Evolutionary conservation across 257 asterid genomes (phyloP).

Genomic region (Solanum bulbocastanum): DNA sequence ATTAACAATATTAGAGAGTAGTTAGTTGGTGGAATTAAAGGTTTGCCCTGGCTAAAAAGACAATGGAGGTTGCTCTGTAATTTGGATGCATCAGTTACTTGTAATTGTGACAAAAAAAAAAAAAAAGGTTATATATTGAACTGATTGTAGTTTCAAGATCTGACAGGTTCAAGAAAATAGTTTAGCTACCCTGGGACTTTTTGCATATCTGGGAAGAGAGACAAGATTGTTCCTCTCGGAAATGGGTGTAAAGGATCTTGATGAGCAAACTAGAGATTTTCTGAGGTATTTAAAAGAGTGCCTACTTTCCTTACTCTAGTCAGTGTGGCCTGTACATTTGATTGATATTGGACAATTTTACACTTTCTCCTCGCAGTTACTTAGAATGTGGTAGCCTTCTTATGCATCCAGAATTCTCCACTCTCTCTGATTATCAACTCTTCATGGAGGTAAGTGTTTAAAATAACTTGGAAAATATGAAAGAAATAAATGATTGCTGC

Average conservation of each 20-base stretch:
- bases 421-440: slow-evolving; percentile 56
- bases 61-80: neutral
- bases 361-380: slow-evolving; percentile 37
- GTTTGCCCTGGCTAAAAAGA: neutral
- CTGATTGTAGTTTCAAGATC: slow-evolving; percentile 1
- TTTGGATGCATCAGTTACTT: neutral
- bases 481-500: neutral
- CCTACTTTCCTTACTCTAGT: neutral
- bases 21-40: neutral
- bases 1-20: neutral
- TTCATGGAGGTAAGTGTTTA: slow-evolving; percentile 58
- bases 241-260: slow-evolving; percentile 49
- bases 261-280: slow-evolving; percentile 48
- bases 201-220: slow-evolving; percentile 74
- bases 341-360: neutral
- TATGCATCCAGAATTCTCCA: slow-evolving; percentile 55
- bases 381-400: slow-evolving; percentile 63
- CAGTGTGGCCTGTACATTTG: neutral
- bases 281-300: slow-evolving; percentile 34
- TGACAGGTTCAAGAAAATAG: slow-evolving; percentile 44
- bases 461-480: neutral
- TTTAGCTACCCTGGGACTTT: slow-evolving; percentile 63
- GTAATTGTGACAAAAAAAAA: neutral
- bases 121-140: neutral
- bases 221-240: slow-evolving; percentile 55